These are phyloP conservation scores for Strombidium stylifer DNA, from an alignment of 73 alveolate species.

Conservation along the genomic window DNA sequence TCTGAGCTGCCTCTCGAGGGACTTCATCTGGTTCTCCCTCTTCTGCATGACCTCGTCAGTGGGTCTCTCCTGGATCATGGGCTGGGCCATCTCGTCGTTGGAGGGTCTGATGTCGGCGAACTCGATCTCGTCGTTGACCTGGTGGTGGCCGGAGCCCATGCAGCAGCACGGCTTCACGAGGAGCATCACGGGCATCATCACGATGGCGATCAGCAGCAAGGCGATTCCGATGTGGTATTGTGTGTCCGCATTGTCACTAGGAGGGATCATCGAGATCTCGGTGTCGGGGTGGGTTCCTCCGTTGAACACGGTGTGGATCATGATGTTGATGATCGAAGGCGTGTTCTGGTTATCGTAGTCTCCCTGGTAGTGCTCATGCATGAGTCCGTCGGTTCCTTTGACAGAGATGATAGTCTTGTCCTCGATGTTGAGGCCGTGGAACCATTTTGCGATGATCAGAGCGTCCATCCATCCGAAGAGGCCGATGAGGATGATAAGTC, in stretches of 20 bases:
- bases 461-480: constrained; percentile 93
- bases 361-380: neutral
- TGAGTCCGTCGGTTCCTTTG: neutral
- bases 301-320: constrained; percentile 18
- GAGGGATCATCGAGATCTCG: neutral
- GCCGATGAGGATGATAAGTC: constrained; percentile 62
- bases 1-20: too few relatives aligned
- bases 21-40: too few relatives aligned
- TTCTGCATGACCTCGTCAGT: too few relatives aligned
- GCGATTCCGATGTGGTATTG: constrained; percentile 1
- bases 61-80: neutral
- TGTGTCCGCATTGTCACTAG: neutral
- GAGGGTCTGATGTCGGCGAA: neutral
- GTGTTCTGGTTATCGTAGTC: neutral
- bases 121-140: neutral
- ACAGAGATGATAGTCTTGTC: neutral
- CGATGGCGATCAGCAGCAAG: constrained; percentile 32
- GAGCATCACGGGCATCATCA: constrained; percentile 55
- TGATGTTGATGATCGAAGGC: neutral
- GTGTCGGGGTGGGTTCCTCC: neutral
- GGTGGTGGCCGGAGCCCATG: neutral
- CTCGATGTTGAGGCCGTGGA: neutral
- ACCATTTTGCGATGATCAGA: constrained; percentile 86
- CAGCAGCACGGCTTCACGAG: constrained; percentile 23
- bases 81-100: neutral